Evolutionary conservation across 345 rosid genomes (phyloP).

Genomic region (Eucalyptus erythrocorys): DNA sequence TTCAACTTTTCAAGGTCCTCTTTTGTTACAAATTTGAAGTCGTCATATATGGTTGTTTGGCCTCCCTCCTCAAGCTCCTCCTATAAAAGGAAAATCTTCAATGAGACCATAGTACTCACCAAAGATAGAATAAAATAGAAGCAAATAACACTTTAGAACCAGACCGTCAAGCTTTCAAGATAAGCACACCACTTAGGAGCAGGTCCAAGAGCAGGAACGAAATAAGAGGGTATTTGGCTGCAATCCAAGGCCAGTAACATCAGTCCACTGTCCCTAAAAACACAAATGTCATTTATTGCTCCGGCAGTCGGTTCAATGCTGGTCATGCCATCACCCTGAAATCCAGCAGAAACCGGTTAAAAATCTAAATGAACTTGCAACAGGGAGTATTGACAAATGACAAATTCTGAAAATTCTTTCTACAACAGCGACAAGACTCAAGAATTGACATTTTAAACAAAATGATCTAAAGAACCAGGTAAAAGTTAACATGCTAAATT

Average conservation of each 20-base stretch:
- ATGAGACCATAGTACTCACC: not conserved
- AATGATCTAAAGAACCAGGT: not conserved
- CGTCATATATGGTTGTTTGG: conserved; percentile 75
- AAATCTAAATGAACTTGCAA: not conserved
- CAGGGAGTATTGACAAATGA: not conserved
- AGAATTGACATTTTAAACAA: not conserved
- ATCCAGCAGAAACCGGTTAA: not conserved
- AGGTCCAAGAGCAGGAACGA: conserved; percentile 88
- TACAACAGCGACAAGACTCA: not conserved
- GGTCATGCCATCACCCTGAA: conserved; percentile 83
- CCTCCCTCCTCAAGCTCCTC: conserved; percentile 91
- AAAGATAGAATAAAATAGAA: not conserved
- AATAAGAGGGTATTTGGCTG: conserved; percentile 80
- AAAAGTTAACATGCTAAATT: not conserved
- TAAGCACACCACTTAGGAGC: conserved; percentile 88
- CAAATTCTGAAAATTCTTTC: not conserved
- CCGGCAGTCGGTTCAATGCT: conserved; percentile 88
- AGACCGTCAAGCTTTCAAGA: conserved; percentile 74
- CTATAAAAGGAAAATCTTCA: conserved; percentile 20
- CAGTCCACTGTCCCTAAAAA: conserved; percentile 76
- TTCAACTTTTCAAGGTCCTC: conserved; percentile 82
- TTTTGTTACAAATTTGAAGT: conserved; percentile 73
- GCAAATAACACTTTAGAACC: not conserved
- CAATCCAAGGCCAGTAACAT: conserved; percentile 75
- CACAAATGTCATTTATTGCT: conserved; percentile 75